A percentile compares a stretch with the other conserved stretches of the same genome.
Conservation (phyloP, 371 early-diverging fungal genomes). For the Mucor racemosus region DNA sequence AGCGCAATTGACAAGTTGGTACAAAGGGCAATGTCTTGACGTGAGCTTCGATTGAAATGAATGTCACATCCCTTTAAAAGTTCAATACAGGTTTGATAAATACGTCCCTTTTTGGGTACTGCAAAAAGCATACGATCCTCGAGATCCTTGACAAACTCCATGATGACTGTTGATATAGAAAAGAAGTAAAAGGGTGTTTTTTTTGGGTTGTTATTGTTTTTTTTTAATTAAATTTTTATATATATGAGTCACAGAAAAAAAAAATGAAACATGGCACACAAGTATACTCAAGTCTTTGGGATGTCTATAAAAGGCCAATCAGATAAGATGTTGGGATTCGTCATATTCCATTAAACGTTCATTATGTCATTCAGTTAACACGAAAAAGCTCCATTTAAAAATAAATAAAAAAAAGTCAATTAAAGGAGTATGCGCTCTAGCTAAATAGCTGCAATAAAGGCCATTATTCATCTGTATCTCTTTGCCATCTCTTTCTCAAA, state of each 20-base stretch:
- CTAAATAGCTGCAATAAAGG: neutral
- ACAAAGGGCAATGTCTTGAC: slow-evolving; percentile 95
- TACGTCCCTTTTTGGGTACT: slow-evolving; percentile 97
- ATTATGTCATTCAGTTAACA: neutral
- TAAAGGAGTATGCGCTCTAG: neutral
- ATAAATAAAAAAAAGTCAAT: neutral
- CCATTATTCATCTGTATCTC: too few species aligned
- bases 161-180: neutral
- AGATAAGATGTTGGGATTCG: slow-evolving; percentile 30
- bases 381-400: neutral
- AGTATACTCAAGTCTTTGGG: neutral
- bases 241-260: slow-evolving; percentile 1
- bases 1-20: slow-evolving; percentile 92
- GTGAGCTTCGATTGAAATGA: slow-evolving; percentile 89
- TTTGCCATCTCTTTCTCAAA: too few species aligned
- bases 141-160: slow-evolving; percentile 49
- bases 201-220: too few species aligned
- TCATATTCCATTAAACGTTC: neutral
- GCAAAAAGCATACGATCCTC: slow-evolving; percentile 87
- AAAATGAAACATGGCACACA: neutral
- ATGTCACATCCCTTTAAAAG: slow-evolving; percentile 90
- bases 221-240: slow-evolving; percentile 2
- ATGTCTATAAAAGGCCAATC: slow-evolving; percentile 5
- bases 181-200: neutral
- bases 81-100: slow-evolving; percentile 85